Evolutionary conservation across 768 basidiomycete genomes (phyloP).

Genomic region (Tylopilus subfusipes): DNA sequence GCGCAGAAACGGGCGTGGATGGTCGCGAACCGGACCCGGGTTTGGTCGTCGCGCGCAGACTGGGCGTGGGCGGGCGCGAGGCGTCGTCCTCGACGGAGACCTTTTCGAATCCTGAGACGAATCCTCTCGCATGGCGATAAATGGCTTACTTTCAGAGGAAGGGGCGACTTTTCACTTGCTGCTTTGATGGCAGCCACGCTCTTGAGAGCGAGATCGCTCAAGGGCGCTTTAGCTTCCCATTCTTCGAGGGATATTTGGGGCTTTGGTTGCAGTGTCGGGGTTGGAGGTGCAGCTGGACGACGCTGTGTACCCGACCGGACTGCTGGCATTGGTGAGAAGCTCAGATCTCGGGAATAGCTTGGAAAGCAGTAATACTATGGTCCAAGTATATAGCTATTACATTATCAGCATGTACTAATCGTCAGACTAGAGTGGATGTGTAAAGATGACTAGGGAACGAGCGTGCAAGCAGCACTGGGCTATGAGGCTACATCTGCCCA

Average conservation of each 20-base stretch:
- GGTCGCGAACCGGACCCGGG: constrained; percentile 44
- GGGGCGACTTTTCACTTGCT: constrained; percentile 54
- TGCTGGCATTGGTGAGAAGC: constrained; percentile 20
- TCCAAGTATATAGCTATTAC: constrained; percentile 1
- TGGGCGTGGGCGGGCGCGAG: constrained; percentile 33
- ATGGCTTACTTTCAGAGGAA: constrained; percentile 71
- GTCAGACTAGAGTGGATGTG: background rate
- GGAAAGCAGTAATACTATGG: background rate
- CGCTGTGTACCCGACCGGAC: constrained; percentile 21
- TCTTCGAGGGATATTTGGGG: constrained; percentile 71
- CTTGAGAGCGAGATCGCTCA: constrained; percentile 63
- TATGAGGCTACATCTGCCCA: constrained; percentile 25
- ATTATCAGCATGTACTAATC: constrained; percentile 5
- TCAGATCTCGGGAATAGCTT: too few relatives aligned
- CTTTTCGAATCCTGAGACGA: constrained; percentile 39
- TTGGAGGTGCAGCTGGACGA: constrained; percentile 25
- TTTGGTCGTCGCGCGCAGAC: constrained; percentile 37
- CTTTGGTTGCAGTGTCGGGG: constrained; percentile 35
- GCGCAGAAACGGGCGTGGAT: constrained; percentile 35
- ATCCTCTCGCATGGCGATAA: constrained; percentile 5
- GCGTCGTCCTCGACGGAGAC: constrained; percentile 37
- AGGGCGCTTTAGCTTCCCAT: constrained; percentile 83
- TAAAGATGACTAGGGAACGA: too few relatives aligned
- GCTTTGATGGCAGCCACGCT: constrained; percentile 64
- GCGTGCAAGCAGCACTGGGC: background rate